phyloP scores from a whole-genome alignment of 2,329 filamentous ascomycete species.

The Cyanodermella asteris region DNA sequence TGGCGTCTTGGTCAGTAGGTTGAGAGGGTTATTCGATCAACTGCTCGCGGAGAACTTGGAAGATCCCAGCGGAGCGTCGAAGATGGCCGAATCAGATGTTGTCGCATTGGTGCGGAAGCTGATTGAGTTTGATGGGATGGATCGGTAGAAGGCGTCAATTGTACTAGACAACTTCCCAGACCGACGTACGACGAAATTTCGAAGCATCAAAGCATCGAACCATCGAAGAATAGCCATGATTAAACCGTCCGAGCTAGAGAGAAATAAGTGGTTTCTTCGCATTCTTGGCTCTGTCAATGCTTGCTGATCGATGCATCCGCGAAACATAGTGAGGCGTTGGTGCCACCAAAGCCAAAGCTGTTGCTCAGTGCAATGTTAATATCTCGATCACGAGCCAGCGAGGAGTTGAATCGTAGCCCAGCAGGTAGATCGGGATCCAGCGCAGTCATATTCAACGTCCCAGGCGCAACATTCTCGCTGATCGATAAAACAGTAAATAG shows the following conservation, averaged over 20 bases:
- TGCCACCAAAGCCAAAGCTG: slow-evolving; percentile 94
- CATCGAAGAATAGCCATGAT: too few species aligned
- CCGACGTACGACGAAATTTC: too few species aligned
- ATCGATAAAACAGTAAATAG: slow-evolving; percentile 67
- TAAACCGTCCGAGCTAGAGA: too few species aligned
- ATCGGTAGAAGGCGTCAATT: slow-evolving; percentile 24
- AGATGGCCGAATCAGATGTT: slow-evolving; percentile 32
- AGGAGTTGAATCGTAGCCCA: slow-evolving; percentile 41
- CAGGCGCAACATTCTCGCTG: slow-evolving; percentile 57
- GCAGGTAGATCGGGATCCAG: too few species aligned
- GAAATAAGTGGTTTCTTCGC: too few species aligned
- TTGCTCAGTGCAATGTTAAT: slow-evolving; percentile 69
- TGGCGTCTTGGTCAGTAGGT: slow-evolving; percentile 63
- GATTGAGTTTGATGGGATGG: slow-evolving; percentile 75
- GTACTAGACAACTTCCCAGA: too few species aligned
- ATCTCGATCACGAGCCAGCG: slow-evolving; percentile 42
- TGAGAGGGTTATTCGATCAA: slow-evolving; percentile 71
- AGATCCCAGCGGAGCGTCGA: slow-evolving; percentile 31
- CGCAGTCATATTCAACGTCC: slow-evolving; percentile 61
- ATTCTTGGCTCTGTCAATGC: too few species aligned
- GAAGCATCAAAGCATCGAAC: too few species aligned
- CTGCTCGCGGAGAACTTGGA: slow-evolving; percentile 64
- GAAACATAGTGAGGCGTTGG: slow-evolving; percentile 79
- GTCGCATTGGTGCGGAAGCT: slow-evolving; percentile 58
- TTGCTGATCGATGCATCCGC: too few species aligned